Conservation (phyloP, 805 yeast species). For the Teunomyces lycoperdinae region DNA sequence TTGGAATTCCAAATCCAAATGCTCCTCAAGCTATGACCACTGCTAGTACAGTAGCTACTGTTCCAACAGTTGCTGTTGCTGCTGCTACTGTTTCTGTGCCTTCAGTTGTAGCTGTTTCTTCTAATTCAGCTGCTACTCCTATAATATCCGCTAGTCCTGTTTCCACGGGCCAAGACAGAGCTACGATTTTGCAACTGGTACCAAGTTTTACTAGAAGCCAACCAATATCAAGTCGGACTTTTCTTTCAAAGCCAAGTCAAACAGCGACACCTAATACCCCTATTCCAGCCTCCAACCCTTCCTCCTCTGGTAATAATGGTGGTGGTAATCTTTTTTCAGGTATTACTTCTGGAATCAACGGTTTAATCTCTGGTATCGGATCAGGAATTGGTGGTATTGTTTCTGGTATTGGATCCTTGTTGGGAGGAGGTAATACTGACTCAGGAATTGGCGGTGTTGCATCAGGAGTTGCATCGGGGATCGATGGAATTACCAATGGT, state of each 20-base stretch:
- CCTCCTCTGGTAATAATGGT: background rate
- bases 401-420: background rate
- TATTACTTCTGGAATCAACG: background rate
- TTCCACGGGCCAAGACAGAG: too few species aligned
- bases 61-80: background rate
- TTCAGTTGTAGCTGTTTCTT: too few species aligned
- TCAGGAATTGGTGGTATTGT: background rate
- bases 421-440: background rate
- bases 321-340: background rate
- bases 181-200: too few species aligned
- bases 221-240: too few species aligned
- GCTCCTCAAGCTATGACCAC: background rate
- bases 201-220: background rate
- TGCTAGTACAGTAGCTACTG: background rate
- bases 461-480: background rate
- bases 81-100: too few species aligned
- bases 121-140: too few species aligned
- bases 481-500: background rate
- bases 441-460: background rate
- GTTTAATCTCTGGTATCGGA: background rate
- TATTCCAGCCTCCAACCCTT: background rate
- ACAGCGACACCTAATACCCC: background rate
- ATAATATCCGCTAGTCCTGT: too few species aligned
- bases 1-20: background rate
- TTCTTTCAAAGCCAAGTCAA: background rate